Conservation (phyloP, 2,329 filamentous ascomycete species). For the Paecilomyces niveus region DNA sequence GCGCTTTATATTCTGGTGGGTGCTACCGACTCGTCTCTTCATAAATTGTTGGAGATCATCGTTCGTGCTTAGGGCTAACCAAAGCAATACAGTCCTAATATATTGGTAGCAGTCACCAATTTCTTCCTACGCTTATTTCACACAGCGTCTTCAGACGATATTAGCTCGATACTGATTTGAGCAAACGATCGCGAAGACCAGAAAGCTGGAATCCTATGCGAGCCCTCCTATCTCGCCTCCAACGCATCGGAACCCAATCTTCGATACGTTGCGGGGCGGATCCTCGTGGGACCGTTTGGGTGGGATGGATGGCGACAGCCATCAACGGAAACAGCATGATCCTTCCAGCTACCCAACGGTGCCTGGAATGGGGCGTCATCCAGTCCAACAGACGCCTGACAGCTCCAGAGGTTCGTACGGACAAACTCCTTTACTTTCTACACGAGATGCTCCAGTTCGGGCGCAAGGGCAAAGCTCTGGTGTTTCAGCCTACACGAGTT, state of each 20-base stretch:
- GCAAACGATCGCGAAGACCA: slow-evolving; percentile 14
- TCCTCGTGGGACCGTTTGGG: slow-evolving; percentile 46
- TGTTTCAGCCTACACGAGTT: slow-evolving; percentile 38
- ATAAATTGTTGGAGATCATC: neutral
- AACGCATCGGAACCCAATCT: slow-evolving; percentile 50
- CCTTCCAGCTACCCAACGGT: slow-evolving; percentile 53
- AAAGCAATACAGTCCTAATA: neutral
- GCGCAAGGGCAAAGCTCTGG: slow-evolving; percentile 28
- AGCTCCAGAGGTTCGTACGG: slow-evolving; percentile 39
- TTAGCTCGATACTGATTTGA: neutral
- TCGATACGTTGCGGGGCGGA: slow-evolving; percentile 53
- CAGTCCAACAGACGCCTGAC: slow-evolving; percentile 44
- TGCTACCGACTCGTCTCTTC: neutral
- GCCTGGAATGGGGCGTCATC: slow-evolving; percentile 41
- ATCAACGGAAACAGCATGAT: slow-evolving; percentile 68
- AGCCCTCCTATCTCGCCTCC: slow-evolving; percentile 58
- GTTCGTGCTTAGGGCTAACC: neutral
- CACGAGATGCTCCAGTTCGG: slow-evolving; percentile 27
- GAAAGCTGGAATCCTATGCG: slow-evolving; percentile 60
- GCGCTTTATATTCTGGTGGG: neutral
- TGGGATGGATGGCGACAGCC: slow-evolving; percentile 75
- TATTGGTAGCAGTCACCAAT: neutral
- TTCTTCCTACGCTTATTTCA: neutral
- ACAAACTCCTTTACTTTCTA: slow-evolving; percentile 20
- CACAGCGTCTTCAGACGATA: neutral